These are phyloP conservation scores for Mytilinidion resinicola DNA, from an alignment of 495 filamentous ascomycete species.

Conservation along the genomic window DNA sequence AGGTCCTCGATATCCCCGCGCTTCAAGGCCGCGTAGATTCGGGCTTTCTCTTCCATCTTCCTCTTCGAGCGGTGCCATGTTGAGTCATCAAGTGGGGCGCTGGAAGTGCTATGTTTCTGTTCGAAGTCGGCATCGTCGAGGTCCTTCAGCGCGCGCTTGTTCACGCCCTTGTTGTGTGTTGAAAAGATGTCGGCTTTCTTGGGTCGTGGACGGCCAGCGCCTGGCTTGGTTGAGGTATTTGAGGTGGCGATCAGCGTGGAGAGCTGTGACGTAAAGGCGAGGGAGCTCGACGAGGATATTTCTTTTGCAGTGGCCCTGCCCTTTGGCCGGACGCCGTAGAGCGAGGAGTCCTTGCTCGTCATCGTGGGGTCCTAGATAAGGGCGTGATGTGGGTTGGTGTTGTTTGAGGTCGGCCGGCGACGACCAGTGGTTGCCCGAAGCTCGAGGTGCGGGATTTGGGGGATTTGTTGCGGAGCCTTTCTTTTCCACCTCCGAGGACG, in stretches of 20 bases:
- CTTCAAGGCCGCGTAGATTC: constrained; percentile 79
- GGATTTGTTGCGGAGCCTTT: too few species aligned
- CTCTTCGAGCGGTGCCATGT: constrained; percentile 58
- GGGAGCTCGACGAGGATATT: constrained; percentile 62
- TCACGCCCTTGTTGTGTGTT: constrained; percentile 61
- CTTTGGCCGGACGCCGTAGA: constrained; percentile 69
- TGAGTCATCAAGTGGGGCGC: constrained; percentile 38
- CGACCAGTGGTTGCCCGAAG: too few species aligned
- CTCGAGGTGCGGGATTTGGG: too few species aligned
- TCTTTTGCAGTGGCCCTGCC: constrained; percentile 46
- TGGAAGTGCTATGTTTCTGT: constrained; percentile 41
- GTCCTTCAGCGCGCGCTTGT: constrained; percentile 53
- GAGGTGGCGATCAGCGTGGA: constrained; percentile 28
- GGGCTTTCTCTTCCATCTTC: constrained; percentile 80
- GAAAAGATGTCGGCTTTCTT: constrained; percentile 66
- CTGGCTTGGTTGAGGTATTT: constrained; percentile 32
- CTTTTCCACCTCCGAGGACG: too few species aligned
- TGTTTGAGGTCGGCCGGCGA: background rate
- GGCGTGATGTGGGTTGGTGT: background rate
- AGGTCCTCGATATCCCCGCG: constrained; percentile 56
- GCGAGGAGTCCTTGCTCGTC: constrained; percentile 50
- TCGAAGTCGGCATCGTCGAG: constrained; percentile 36
- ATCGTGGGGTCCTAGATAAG: constrained; percentile 31
- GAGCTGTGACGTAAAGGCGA: constrained; percentile 59
- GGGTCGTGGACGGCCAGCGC: constrained; percentile 56